Evolutionary conservation across 371 early-diverging fungal species (phyloP).

Genomic region (Mortierella sp.): DNA sequence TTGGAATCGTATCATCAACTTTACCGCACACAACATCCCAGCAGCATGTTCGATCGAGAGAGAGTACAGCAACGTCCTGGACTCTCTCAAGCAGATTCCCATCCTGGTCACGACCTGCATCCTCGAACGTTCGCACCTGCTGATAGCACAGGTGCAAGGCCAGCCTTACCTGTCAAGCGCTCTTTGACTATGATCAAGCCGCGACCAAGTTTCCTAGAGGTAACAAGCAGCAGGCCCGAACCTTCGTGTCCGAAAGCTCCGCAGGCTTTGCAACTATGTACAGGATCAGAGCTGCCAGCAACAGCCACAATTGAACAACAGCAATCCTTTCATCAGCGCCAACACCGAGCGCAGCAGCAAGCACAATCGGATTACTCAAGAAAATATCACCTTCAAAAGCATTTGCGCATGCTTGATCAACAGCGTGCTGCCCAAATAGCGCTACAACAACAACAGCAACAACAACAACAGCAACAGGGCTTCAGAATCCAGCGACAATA

Average conservation of each 20-base stretch:
- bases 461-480: slow-evolving; percentile 20
- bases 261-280: slow-evolving; percentile 4
- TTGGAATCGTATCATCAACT: slow-evolving; percentile 5
- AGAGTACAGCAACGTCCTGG: neutral
- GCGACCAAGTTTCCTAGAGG: slow-evolving; percentile 16
- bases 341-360: slow-evolving; percentile 43
- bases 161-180: too few species aligned
- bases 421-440: slow-evolving; percentile 24
- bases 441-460: neutral
- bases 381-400: slow-evolving; percentile 41
- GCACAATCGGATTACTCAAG: slow-evolving; percentile 43
- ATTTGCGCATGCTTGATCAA: slow-evolving; percentile 48
- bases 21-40: neutral
- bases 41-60: slow-evolving; percentile 14
- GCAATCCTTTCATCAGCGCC: slow-evolving; percentile 39
- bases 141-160: neutral
- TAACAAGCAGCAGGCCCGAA: neutral
- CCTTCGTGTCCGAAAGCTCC: slow-evolving; percentile 4
- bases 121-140: slow-evolving; percentile 1
- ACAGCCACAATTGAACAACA: slow-evolving; percentile 23
- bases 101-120: neutral
- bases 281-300: slow-evolving; percentile 9
- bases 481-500: slow-evolving; percentile 35
- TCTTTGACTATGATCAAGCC: too few species aligned
- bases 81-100: neutral